Percentiles rank a stretch among this genome's conserved stretches.
These are phyloP conservation scores for Venturia asperata DNA, from an alignment of 2,329 filamentous ascomycete genomes.

Conservation along the genomic window DNA sequence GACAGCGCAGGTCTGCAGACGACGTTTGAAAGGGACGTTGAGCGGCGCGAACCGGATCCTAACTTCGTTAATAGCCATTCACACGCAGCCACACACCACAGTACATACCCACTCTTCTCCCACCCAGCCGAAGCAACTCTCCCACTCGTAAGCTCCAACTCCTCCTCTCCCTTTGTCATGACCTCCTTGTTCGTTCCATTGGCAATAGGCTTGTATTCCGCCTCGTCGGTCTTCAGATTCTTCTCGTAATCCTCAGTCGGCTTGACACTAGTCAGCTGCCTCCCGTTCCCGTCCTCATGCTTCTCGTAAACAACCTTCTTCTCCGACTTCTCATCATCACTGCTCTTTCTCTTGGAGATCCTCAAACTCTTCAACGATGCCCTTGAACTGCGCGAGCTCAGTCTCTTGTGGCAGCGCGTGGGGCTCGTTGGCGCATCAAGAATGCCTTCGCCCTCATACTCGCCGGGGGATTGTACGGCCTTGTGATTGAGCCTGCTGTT, in stretches of 20 bases:
- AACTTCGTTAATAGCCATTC: conserved; percentile 17
- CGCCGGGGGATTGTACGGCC: conserved; percentile 21
- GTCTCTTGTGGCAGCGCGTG: conserved; percentile 12
- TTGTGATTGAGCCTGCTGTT: background rate
- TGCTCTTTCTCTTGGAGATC: conserved; percentile 18
- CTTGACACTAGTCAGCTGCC: conserved; percentile 41
- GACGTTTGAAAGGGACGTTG: conserved; percentile 51
- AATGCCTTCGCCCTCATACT: conserved; percentile 25
- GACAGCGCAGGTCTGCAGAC: conserved; percentile 44
- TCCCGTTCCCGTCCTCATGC: conserved; percentile 38
- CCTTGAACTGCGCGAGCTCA: conserved; percentile 10
- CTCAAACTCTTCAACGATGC: conserved; percentile 21
- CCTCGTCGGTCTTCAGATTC: conserved; percentile 28
- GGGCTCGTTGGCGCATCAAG: conserved; percentile 25
- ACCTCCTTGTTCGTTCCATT: conserved; percentile 19
- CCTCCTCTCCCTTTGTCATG: conserved; percentile 23
- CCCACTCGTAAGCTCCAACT: conserved; percentile 44
- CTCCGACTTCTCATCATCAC: conserved; percentile 21
- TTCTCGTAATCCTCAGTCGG: conserved; percentile 34
- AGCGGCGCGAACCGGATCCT: conserved; percentile 85
- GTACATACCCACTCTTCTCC: conserved; percentile 41
- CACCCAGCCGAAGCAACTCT: conserved; percentile 48
- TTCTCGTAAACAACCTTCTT: conserved; percentile 38
- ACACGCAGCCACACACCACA: conserved; percentile 13
- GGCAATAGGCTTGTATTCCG: conserved; percentile 22